phyloP scores from a whole-genome alignment of 164 flowering plant species.

The Chloranthus sessilifolius region DNA sequence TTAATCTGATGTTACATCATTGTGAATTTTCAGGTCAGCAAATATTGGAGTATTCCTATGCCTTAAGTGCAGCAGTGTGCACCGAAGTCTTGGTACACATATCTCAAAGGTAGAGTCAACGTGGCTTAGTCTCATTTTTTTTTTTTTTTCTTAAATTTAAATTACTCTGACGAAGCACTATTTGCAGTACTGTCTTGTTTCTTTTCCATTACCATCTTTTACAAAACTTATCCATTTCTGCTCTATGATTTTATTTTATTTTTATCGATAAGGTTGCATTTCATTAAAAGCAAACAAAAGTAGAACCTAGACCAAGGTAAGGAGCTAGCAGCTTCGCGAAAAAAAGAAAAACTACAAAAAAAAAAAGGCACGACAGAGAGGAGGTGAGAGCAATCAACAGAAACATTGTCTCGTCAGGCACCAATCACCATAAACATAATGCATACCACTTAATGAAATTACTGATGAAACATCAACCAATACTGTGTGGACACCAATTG shows the following conservation, averaged over 20 bases:
- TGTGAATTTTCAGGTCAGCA: slow-evolving; percentile 60
- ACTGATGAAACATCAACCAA: too few relatives aligned
- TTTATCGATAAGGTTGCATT: background rate
- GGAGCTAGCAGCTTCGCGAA: too few relatives aligned
- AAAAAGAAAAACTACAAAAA: too few relatives aligned
- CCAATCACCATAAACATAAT: too few relatives aligned
- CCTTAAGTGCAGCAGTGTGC: slow-evolving; percentile 92
- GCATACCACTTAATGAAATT: too few relatives aligned
- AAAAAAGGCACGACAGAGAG: too few relatives aligned
- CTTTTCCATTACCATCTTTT: background rate
- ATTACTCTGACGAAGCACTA: background rate
- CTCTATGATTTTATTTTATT: background rate
- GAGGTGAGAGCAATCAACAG: too few relatives aligned
- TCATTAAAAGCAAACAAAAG: background rate
- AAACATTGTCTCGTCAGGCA: too few relatives aligned
- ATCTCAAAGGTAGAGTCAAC: slow-evolving; percentile 79
- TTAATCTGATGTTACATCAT: too few relatives aligned
- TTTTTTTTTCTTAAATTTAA: background rate
- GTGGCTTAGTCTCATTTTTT: background rate
- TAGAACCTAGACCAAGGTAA: too few relatives aligned
- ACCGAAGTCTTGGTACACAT: slow-evolving; percentile 90
- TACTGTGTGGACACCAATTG: too few relatives aligned
- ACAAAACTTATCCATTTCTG: background rate
- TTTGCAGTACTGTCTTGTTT: background rate
- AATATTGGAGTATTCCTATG: slow-evolving; percentile 97